Evolutionary conservation across 2,329 filamentous ascomycete genomes (phyloP).

Genomic region (Dothideomycetes sp.): DNA sequence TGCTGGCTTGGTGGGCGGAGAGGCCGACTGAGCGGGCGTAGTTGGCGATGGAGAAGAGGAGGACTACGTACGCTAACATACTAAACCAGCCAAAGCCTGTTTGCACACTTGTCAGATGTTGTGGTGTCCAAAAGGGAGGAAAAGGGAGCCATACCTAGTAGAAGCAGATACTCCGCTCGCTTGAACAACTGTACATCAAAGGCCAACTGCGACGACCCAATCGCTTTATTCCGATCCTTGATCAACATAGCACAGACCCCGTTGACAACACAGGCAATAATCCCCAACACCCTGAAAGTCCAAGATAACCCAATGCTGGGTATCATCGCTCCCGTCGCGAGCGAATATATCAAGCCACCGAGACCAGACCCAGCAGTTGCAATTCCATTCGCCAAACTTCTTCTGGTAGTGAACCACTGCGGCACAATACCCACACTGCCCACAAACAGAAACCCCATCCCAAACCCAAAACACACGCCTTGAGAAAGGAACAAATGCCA

Average conservation of each 20-base stretch:
- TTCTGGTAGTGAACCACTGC: slow-evolving; percentile 63
- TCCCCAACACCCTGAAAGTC: slow-evolving; percentile 58
- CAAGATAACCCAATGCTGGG: slow-evolving; percentile 53
- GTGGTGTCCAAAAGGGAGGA: neutral
- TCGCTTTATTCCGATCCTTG: slow-evolving; percentile 60
- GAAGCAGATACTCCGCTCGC: slow-evolving; percentile 52
- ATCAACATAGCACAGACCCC: slow-evolving; percentile 53
- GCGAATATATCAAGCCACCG: slow-evolving; percentile 62
- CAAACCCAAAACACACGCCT: slow-evolving; percentile 66
- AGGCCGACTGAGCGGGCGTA: slow-evolving; percentile 63
- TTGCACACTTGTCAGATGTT: neutral
- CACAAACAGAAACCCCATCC: slow-evolving; percentile 69
- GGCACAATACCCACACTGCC: slow-evolving; percentile 57
- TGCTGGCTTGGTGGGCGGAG: slow-evolving; percentile 55
- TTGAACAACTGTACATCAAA: slow-evolving; percentile 58
- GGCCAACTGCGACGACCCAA: slow-evolving; percentile 57
- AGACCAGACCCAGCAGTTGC: slow-evolving; percentile 62
- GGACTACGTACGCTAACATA: slow-evolving; percentile 64
- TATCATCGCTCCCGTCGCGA: slow-evolving; percentile 62
- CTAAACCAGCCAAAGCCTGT: slow-evolving; percentile 57
- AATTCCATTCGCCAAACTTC: slow-evolving; percentile 62
- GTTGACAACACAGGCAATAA: slow-evolving; percentile 57
- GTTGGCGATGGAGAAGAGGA: slow-evolving; percentile 68
- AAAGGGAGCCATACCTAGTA: slow-evolving; percentile 34
- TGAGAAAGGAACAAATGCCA: slow-evolving; percentile 72